A percentile compares a stretch with the other conserved stretches of the same genome.
These are phyloP conservation scores for Metschnikowia cerradonensis DNA, from an alignment of 805 yeast genomes.

Conservation along the genomic window DNA sequence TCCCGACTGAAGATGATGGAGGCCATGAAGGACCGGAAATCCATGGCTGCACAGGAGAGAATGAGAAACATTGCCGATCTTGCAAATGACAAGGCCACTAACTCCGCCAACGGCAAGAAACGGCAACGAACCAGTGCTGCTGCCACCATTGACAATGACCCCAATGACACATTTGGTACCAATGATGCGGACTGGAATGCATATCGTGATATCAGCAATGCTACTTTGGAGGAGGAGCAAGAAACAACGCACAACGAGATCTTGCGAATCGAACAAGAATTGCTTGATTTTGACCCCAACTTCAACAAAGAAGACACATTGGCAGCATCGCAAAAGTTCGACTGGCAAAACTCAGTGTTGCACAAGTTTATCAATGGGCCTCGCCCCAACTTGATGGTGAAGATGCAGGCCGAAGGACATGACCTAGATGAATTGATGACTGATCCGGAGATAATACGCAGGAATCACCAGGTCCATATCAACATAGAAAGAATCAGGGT, in stretches of 20 bases:
- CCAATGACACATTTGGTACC: conserved; percentile 91
- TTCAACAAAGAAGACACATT: conserved; percentile 83
- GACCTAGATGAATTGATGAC: conserved; percentile 41
- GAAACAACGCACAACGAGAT: conserved; percentile 67
- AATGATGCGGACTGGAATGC: conserved; percentile 95
- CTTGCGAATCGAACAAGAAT: conserved; percentile 62
- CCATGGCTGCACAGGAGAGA: conserved; percentile 85
- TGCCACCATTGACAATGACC: conserved; percentile 81
- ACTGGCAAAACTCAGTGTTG: conserved; percentile 76
- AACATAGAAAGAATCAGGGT: conserved; percentile 88
- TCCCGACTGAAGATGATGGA: conserved; percentile 68
- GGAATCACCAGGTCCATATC: conserved; percentile 84
- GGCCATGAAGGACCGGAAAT: conserved; percentile 82
- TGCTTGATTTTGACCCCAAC: conserved; percentile 77
- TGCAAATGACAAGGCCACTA: conserved; percentile 62
- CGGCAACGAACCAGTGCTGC: conserved; percentile 39
- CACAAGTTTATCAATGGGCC: conserved; percentile 92
- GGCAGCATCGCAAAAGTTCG: conserved; percentile 63
- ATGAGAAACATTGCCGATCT: conserved; percentile 88
- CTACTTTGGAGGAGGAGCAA: conserved; percentile 73
- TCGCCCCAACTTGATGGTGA: conserved; percentile 64
- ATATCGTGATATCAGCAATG: conserved; percentile 75
- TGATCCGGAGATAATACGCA: conserved; percentile 66
- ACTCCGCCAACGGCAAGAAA: conserved; percentile 46
- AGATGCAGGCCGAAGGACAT: conserved; percentile 40